Evolutionary conservation across 768 basidiomycete genomes (phyloP).

Genomic region (Boletus eberwhitei): DNA sequence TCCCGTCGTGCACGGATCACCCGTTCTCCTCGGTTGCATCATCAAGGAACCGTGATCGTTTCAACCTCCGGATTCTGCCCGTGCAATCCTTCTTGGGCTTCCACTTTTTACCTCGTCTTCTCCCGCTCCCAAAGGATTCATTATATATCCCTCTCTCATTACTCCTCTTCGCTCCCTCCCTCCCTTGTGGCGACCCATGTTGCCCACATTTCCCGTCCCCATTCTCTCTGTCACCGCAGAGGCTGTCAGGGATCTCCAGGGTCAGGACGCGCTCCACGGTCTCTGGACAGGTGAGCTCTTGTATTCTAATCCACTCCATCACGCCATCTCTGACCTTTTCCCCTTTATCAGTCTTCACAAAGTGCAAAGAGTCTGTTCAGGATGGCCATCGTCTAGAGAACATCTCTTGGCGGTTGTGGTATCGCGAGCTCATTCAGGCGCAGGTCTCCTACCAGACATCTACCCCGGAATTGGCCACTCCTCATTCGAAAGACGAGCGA

Average conservation of each 20-base stretch:
- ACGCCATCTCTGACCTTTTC: slow-evolving; percentile 4
- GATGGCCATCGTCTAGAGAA: slow-evolving; percentile 85
- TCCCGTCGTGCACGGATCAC: slow-evolving; percentile 19
- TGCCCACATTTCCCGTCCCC: slow-evolving; percentile 53
- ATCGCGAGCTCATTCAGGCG: slow-evolving; percentile 52
- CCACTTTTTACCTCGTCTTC: slow-evolving; percentile 14
- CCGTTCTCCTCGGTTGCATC: slow-evolving; percentile 21
- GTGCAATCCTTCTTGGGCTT: slow-evolving; percentile 12
- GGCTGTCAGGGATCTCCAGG: slow-evolving; percentile 64
- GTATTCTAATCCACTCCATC: rapidly evolving
- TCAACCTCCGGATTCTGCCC: slow-evolving; percentile 15
- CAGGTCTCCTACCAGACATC: slow-evolving; percentile 27
- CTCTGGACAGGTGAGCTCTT: slow-evolving; percentile 61
- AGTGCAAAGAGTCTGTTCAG: slow-evolving; percentile 74
- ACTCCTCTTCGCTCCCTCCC: slow-evolving; percentile 4
- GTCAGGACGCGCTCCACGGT: slow-evolving; percentile 59
- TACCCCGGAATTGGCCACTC: slow-evolving; percentile 25
- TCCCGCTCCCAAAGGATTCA: slow-evolving; percentile 12
- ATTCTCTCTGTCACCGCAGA: slow-evolving; percentile 66
- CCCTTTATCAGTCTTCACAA: slow-evolving; percentile 64
- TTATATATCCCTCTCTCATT: slow-evolving; percentile 18
- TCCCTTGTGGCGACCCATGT: slow-evolving; percentile 35
- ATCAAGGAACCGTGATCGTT: slow-evolving; percentile 31
- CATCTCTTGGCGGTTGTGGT: slow-evolving; percentile 84
- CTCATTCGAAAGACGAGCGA: slow-evolving; percentile 20